phyloP scores from a whole-genome alignment of 805 yeast genomes.

The Vanderwaltozyma verrucispora region DNA sequence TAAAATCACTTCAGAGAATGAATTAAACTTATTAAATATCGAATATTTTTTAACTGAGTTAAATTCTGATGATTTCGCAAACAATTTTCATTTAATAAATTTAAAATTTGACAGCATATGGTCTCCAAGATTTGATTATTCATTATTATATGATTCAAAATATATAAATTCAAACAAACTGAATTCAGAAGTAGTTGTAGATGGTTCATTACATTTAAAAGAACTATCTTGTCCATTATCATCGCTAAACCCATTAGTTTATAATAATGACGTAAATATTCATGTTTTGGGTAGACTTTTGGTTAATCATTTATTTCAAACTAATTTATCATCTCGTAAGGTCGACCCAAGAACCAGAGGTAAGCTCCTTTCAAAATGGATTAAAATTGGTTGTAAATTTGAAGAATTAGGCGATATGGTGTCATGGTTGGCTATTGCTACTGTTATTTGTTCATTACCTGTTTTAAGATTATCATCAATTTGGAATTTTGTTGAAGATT shows the following conservation, averaged over 20 bases:
- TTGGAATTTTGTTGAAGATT: conserved; percentile 63
- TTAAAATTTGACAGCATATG: conserved; percentile 53
- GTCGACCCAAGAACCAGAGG: conserved; percentile 38
- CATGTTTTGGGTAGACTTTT: conserved; percentile 73
- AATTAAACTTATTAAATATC: conserved; percentile 14
- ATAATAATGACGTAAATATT: conserved; percentile 51
- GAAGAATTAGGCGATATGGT: conserved; percentile 86
- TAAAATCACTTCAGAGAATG: neutral
- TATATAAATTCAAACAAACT: conserved; percentile 13
- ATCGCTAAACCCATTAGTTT: conserved; percentile 59
- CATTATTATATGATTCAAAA: conserved; percentile 49
- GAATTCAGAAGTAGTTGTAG: neutral
- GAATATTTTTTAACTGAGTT: conserved; percentile 43
- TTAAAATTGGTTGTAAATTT: conserved; percentile 65
- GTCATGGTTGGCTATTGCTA: conserved; percentile 85
- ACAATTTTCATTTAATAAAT: conserved; percentile 47
- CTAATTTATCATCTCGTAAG: conserved; percentile 3
- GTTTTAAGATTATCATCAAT: conserved; percentile 60
- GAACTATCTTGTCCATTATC: too few species aligned
- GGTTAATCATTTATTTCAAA: conserved; percentile 52
- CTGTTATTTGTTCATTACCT: conserved; percentile 73
- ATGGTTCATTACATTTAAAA: neutral
- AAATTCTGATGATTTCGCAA: conserved; percentile 46
- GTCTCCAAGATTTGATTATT: conserved; percentile 74
- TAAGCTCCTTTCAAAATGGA: conserved; percentile 67